These are phyloP conservation scores for Bolboschoenus planiculmis DNA, from an alignment of 176 grass and related monocot genomes.

Conservation along the genomic window DNA sequence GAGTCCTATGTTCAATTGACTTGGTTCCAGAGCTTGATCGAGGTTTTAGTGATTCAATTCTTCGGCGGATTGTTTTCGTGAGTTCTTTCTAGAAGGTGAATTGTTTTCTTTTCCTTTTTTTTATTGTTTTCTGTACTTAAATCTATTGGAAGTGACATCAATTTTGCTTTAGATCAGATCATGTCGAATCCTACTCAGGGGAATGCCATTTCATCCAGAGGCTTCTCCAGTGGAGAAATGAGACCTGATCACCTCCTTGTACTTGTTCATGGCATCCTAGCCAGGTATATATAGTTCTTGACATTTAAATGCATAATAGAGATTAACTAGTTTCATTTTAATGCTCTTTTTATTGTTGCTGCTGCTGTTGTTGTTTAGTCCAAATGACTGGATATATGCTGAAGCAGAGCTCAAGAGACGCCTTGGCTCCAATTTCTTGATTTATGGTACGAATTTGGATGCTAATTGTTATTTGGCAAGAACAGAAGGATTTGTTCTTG, in stretches of 20 bases:
- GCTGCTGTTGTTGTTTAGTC: conserved; percentile 36
- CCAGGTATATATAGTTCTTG: conserved; percentile 38
- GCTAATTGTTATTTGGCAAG: neutral
- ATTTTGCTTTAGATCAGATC: conserved; percentile 17
- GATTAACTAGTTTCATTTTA: neutral
- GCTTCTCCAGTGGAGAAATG: conserved; percentile 28
- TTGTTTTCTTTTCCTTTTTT: neutral
- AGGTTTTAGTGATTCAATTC: neutral
- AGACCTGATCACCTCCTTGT: conserved; percentile 76
- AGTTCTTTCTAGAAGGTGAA: neutral
- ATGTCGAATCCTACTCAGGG: neutral
- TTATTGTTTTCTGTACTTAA: neutral
- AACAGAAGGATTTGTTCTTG: neutral
- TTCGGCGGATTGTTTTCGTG: neutral
- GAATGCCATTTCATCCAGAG: conserved; percentile 6
- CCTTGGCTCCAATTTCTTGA: conserved; percentile 56
- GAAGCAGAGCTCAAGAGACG: conserved; percentile 46
- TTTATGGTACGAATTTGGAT: conserved; percentile 49
- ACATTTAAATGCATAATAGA: neutral
- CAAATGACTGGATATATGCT: conserved; percentile 74
- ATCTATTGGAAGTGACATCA: neutral
- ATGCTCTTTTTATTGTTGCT: neutral
- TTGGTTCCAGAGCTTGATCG: neutral
- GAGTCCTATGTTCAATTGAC: neutral
- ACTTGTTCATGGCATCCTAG: conserved; percentile 85